A percentile compares a stretch with the other conserved stretches of the same genome.
phyloP scores from a whole-genome alignment of 2,329 filamentous ascomycete genomes.

The Colletotrichum lentis region DNA sequence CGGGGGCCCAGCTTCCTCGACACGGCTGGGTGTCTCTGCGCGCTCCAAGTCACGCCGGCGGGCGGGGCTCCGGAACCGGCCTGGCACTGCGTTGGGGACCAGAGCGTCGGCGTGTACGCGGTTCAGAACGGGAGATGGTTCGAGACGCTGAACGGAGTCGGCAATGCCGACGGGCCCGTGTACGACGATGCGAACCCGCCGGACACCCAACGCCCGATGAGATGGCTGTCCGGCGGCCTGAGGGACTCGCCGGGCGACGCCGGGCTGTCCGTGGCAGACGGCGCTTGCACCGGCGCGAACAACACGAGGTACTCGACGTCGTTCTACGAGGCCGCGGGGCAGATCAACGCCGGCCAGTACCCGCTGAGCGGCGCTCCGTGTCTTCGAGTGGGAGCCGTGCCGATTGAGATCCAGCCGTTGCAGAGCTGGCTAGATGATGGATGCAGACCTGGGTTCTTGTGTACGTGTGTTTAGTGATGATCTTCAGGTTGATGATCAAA shows the following conservation, averaged over 20 bases:
- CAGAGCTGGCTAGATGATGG: constrained; percentile 49
- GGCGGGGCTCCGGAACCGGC: constrained; percentile 38
- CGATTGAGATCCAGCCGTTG: constrained; percentile 51
- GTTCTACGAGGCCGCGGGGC: constrained; percentile 48
- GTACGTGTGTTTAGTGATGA: constrained; percentile 44
- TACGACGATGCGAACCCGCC: constrained; percentile 51
- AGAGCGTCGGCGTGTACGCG: constrained; percentile 50
- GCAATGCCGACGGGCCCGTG: constrained; percentile 43
- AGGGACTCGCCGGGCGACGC: constrained; percentile 34
- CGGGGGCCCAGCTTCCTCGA: constrained; percentile 53
- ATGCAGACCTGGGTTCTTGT: constrained; percentile 54
- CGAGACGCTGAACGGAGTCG: constrained; percentile 43
- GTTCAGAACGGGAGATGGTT: constrained; percentile 55
- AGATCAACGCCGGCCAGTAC: constrained; percentile 42
- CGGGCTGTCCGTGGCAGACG: constrained; percentile 48
- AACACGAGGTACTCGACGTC: constrained; percentile 52
- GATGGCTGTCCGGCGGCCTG: constrained; percentile 44
- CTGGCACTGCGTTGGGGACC: constrained; percentile 58
- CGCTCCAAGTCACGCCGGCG: constrained; percentile 43
- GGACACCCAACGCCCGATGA: constrained; percentile 43
- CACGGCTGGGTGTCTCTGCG: constrained; percentile 51
- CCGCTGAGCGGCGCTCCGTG: constrained; percentile 52
- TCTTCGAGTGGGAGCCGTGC: constrained; percentile 50
- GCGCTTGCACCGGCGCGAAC: constrained; percentile 54
- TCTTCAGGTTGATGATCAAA: too few species aligned